These are phyloP conservation scores for Pleurostoma richardsiae DNA, from an alignment of 2,329 filamentous ascomycete species.

Conservation along the genomic window DNA sequence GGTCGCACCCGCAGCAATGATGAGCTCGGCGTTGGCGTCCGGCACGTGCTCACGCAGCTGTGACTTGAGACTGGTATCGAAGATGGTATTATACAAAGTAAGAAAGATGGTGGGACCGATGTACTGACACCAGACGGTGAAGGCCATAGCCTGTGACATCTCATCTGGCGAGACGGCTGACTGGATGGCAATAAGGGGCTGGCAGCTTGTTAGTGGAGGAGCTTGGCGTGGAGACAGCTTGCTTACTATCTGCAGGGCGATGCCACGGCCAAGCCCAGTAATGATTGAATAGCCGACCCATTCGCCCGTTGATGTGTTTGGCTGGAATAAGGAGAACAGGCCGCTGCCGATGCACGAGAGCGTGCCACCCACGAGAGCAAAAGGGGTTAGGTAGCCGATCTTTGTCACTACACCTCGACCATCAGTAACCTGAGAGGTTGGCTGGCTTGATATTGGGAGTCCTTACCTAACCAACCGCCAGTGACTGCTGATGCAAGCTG, in stretches of 20 bases:
- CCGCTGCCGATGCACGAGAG: slow-evolving; percentile 12
- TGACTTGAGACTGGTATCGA: slow-evolving; percentile 23
- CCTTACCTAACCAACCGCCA: slow-evolving; percentile 16
- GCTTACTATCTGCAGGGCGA: slow-evolving; percentile 16
- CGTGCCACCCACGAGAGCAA: slow-evolving; percentile 9
- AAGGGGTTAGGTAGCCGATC: slow-evolving; percentile 15
- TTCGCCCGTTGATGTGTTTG: slow-evolving; percentile 6
- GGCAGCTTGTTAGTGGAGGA: background rate
- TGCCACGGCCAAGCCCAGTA: slow-evolving; percentile 16
- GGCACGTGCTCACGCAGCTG: slow-evolving; percentile 23
- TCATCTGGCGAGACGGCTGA: slow-evolving; percentile 3
- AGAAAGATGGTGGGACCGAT: slow-evolving; percentile 6
- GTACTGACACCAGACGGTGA: slow-evolving; percentile 4
- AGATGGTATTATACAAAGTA: slow-evolving; percentile 16
- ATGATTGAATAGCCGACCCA: slow-evolving; percentile 18
- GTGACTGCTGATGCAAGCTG: slow-evolving; percentile 15
- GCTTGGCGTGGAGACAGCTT: background rate
- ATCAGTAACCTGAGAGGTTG: background rate
- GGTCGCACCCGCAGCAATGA: slow-evolving; percentile 38
- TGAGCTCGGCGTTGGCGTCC: slow-evolving; percentile 17
- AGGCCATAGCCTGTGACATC: slow-evolving; percentile 3
- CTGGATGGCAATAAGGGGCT: slow-evolving; percentile 5
- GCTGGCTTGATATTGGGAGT: background rate
- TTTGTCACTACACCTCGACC: slow-evolving; percentile 9
- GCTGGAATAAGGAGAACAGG: slow-evolving; percentile 11